Base-by-base conservation (phyloP, 371 early-diverging fungal genomes). In the Conidiobolus incongruus region DNA sequence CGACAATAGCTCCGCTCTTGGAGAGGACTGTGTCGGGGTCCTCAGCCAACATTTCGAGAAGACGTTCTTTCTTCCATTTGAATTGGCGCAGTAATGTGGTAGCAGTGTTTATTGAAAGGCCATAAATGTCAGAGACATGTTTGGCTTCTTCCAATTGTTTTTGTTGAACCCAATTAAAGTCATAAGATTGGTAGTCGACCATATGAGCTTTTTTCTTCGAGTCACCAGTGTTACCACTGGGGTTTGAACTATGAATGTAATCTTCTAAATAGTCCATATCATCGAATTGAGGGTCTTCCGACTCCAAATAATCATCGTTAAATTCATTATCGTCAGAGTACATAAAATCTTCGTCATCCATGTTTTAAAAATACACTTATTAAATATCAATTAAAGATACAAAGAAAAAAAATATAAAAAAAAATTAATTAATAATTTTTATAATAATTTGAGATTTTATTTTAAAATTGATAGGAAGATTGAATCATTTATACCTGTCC, bases 1-100 rank as follows among this genome's bases (percentile, higher is more conserved):
- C n/a, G n/a, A n/a, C n/a, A 10, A 33, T 20, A 7, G 68, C 53
- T 4, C 96, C 93, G 1, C 86, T 83, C 17, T 61, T 52, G 34
- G 50, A 49, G 30, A 79, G 48, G 15, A 79, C 79, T 16, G 66
- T 63, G 11, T 73, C 77, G 0, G 81, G 66, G 28, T 65, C 56
- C 35, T 85, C 83, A 76, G 88, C 80, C 54, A 83, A 88, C 31
- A 66, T 60, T 53, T 95, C 94, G 37, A 92, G 68, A 17, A 92
- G 60, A 41, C 69, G 60, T 52, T 96, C 94, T 58, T 86, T 86
- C 59, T 89, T 88, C 92, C 93, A 93, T 48, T 70, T 64, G 58
- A 76, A 88, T 54, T 69, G 59, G 35, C 82, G 72, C 34, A 89
- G 63, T 45, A 89, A 56, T 12, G 77, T 74, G 20, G 68, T 63